Evolutionary conservation across 257 asterid genomes (phyloP).

Genomic region (Echium plantagineum): DNA sequence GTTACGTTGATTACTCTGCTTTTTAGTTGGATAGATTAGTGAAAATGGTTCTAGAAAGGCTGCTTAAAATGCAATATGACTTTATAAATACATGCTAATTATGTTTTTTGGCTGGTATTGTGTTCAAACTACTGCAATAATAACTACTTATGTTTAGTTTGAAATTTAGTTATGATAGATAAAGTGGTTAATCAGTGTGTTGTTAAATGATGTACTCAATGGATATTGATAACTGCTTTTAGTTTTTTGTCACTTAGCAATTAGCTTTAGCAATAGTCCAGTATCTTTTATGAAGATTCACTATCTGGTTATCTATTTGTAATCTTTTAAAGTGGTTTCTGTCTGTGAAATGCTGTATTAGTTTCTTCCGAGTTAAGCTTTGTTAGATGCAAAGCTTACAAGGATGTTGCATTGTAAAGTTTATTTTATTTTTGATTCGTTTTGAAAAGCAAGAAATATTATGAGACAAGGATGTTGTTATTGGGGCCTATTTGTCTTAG

Average conservation of each 20-base stretch:
- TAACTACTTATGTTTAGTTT: not conserved
- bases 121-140: not conserved
- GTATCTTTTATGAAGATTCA: not conserved
- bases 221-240: not conserved
- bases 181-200: not conserved
- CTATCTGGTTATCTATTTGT: not conserved
- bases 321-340: conserved; percentile 4
- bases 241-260: not conserved
- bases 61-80: conserved; percentile 6
- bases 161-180: not conserved
- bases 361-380: conserved; percentile 16
- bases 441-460: conserved; percentile 25
- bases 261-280: not conserved
- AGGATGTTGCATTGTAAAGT: conserved; percentile 12
- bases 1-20: conserved; percentile 7
- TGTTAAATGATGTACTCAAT: not conserved
- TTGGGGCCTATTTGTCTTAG: conserved; percentile 12
- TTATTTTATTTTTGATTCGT: conserved; percentile 19
- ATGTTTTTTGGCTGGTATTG: conserved; percentile 1
- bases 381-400: conserved; percentile 19
- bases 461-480: conserved; percentile 20
- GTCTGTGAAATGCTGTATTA: conserved; percentile 6
- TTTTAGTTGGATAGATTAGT: conserved; percentile 5
- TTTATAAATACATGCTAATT: conserved; percentile 9
- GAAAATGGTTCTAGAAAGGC: not conserved